Conservation (phyloP, 2,329 filamentous ascomycete genomes). For the Tolypocladium amazonense region DNA sequence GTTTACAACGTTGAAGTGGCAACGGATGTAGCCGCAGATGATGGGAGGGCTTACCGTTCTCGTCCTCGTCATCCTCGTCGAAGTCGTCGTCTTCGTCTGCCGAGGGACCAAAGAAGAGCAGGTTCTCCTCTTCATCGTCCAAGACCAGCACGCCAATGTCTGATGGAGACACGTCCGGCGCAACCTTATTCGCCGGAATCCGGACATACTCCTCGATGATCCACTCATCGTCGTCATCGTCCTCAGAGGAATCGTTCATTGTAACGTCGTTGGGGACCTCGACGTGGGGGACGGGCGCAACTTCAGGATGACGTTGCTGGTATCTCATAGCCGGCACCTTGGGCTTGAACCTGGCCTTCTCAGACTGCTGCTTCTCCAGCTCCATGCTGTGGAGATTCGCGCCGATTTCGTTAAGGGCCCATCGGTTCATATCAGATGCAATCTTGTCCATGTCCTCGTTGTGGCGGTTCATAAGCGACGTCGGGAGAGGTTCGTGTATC, state of each 20-base stretch:
- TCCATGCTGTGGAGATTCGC: constrained; percentile 39
- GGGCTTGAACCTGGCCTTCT: constrained; percentile 38
- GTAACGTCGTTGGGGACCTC: constrained; percentile 15
- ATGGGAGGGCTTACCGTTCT: constrained; percentile 40
- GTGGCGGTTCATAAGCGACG: constrained; percentile 21
- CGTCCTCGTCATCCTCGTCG: constrained; percentile 51
- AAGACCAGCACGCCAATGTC: constrained; percentile 47
- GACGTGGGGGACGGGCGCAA: background rate
- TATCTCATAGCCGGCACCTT: constrained; percentile 45
- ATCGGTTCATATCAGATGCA: constrained; percentile 45
- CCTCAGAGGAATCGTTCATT: constrained; percentile 30
- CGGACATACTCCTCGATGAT: constrained; percentile 56
- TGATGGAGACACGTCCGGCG: constrained; percentile 33
- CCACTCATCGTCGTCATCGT: constrained; percentile 45
- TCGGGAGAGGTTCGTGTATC: constrained; percentile 18
- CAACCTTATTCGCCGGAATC: constrained; percentile 41
- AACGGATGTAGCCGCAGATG: background rate
- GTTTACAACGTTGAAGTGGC: background rate
- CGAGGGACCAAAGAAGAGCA: constrained; percentile 49
- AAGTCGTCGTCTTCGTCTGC: constrained; percentile 52
- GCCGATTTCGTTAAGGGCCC: constrained; percentile 47
- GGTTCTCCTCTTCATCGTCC: constrained; percentile 45
- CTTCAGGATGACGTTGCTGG: constrained; percentile 42
- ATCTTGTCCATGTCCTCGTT: constrained; percentile 37
- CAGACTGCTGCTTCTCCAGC: constrained; percentile 23